Evolutionary conservation across 805 yeast species (phyloP), one percentile per base, ranked within the genome.

Genomic region (Komagataella kurtzmanii): DNA sequence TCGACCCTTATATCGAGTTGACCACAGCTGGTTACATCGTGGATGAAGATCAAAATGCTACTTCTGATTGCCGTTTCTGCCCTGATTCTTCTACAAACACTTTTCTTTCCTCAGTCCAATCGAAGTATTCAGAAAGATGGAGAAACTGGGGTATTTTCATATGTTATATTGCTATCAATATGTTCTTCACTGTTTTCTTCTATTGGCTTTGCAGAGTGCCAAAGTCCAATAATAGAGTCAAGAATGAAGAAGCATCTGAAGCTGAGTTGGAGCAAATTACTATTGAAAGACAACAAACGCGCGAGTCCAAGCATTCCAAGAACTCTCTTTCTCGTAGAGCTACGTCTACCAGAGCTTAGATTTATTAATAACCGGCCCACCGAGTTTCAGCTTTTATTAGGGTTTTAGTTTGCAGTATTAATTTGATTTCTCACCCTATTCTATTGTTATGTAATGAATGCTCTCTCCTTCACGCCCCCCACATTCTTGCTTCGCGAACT

Each of bases 51-150:
- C 40, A 3, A 10, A 54, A 56, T 47, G 71, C 81, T 7, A 77
- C 86, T n/a, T 59, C 67, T 1, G 53, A 59, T 12, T 88, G 96
- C 69, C 56, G 66, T 7, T 84, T 69, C 68, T 88, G 96, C 67
- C 67, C 79, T 44, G 69, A 77, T 59, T 57, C 66, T 12, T 58
- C 64, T 17, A 85, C 91, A 23, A 80, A 87, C 63, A 72, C 68
- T 4, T 88, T 71, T 64, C 76, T 88, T 65, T 66, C 63, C 1
- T 50, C 66, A 40, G 63, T 76, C 51, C 65, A 70, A 52, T 71
- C 84, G 12, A 51, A 65, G 2, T 74, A 70, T 59, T 44, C 48
- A 18, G 46, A 51, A 50, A 48, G 50, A 57, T 79, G 85, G 83
- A 72, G 84, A 65, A 72, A 81, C 62, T 70, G 72, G 59, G 87